These are phyloP conservation scores for Lunularia cruciata DNA, from an alignment of 225 moss, liverwort and hornwort genomes.

Conservation along the genomic window DNA sequence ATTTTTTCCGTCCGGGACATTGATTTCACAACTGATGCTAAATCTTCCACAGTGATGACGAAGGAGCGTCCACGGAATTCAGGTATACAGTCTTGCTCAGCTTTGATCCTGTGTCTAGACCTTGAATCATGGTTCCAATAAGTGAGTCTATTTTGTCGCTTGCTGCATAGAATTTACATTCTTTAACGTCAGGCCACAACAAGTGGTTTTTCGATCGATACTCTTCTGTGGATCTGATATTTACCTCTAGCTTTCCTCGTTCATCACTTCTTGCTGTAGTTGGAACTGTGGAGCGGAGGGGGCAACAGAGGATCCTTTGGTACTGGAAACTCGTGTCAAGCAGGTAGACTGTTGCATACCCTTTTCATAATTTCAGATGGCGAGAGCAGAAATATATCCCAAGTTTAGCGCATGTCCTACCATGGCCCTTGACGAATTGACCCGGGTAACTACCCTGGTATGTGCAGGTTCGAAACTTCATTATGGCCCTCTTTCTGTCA, in stretches of 20 bases:
- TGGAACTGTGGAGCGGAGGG: conserved; percentile 93
- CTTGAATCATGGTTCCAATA: neutral
- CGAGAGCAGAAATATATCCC: too few species aligned
- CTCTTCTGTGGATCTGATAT: neutral
- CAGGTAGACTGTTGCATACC: conserved; percentile 59
- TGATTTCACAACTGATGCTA: neutral
- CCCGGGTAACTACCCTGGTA: neutral
- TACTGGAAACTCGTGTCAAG: conserved; percentile 84
- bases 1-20: neutral
- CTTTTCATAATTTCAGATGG: conserved; percentile 21
- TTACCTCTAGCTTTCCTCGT: neutral
- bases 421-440: too few species aligned
- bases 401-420: too few species aligned
- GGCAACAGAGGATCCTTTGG: conserved; percentile 52
- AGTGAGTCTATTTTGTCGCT: neutral
- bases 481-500: conserved; percentile 66
- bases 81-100: conserved; percentile 36
- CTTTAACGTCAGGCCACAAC: neutral
- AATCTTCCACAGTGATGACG: conserved; percentile 51
- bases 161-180: neutral
- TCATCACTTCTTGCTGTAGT: conserved; percentile 37
- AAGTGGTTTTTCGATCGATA: neutral
- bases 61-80: conserved; percentile 58
- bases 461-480: conserved; percentile 81
- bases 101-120: neutral